Conservation (phyloP, 192 early-diverging fungal species). For the Coemansia sp. region DNA sequence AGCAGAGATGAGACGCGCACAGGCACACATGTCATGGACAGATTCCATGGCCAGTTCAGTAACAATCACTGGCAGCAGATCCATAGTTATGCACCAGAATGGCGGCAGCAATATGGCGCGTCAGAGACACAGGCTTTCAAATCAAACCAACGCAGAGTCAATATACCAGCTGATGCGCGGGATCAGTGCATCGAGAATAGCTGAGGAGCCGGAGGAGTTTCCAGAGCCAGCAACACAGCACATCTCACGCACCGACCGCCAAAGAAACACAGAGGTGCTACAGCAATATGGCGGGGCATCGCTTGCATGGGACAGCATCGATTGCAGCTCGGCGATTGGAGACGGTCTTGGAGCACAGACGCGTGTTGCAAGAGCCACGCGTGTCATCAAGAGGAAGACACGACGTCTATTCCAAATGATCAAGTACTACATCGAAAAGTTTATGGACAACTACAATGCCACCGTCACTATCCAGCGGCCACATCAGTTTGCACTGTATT, state of each 20-base stretch:
- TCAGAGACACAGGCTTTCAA: not conserved
- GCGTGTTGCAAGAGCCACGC: constrained; percentile 14
- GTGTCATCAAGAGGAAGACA: constrained; percentile 10
- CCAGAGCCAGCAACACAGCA: not conserved
- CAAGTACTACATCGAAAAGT: constrained; percentile 19
- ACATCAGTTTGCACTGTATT: constrained; percentile 23
- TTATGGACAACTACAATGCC: constrained; percentile 19
- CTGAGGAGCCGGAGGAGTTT: constrained; percentile 22
- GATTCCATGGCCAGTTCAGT: constrained; percentile 53
- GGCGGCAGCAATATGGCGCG: constrained; percentile 14
- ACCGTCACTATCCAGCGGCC: constrained; percentile 19
- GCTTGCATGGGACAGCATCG: not conserved
- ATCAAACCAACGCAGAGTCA: not conserved
- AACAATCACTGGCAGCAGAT: constrained; percentile 28
- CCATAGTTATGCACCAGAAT: constrained; percentile 1
- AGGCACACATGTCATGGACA: constrained; percentile 38
- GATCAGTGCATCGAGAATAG: constrained; percentile 31
- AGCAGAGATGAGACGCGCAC: constrained; percentile 33
- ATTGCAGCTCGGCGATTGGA: not conserved
- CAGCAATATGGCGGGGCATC: not conserved
- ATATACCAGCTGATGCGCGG: constrained; percentile 32
- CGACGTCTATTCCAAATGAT: constrained; percentile 20
- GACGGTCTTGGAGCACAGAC: constrained; percentile 2
- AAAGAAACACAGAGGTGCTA: not conserved
- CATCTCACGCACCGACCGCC: not conserved